A percentile compares a stretch with the other conserved stretches of the same genome.
Conservation (phyloP, 1,139 yeast genomes). For the Kazachstania sp. region DNA sequence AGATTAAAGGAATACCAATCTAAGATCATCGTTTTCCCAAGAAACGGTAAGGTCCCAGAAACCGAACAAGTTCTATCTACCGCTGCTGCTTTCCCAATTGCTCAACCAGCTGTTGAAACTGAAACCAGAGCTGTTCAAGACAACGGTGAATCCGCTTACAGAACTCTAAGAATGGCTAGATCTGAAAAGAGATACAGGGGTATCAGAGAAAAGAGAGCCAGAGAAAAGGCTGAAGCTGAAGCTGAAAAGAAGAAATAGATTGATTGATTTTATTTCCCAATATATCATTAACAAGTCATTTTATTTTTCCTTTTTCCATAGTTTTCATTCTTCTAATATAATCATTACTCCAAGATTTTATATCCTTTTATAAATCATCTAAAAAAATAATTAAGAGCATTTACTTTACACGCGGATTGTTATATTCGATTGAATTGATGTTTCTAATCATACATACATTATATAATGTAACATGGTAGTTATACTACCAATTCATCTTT, state of each 20-base stretch:
- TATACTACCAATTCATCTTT: slow-evolving; percentile 14
- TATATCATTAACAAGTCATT: not conserved
- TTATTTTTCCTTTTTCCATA: not conserved
- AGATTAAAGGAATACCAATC: slow-evolving; percentile 95
- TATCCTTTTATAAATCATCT: not conserved
- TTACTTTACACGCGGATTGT: not conserved
- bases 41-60: slow-evolving; percentile 73
- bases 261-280: slow-evolving; percentile 3
- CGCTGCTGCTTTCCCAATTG: slow-evolving; percentile 87
- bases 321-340: not conserved
- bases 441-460: slow-evolving; percentile 5
- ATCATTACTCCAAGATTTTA: not conserved
- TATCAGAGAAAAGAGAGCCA: slow-evolving; percentile 95
- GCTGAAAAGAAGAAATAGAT: slow-evolving; percentile 94
- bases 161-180: slow-evolving; percentile 92
- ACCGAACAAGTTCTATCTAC: slow-evolving; percentile 67
- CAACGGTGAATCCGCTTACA: slow-evolving; percentile 68
- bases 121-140: slow-evolving; percentile 92
- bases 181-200: slow-evolving; percentile 90
- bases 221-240: slow-evolving; percentile 97
- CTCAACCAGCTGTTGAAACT: slow-evolving; percentile 62
- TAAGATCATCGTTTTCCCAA: slow-evolving; percentile 93
- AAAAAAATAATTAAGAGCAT: not conserved
- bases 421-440: not conserved
- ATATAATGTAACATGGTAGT: slow-evolving; percentile 14